phyloP scores from a whole-genome alignment of 2,329 filamentous ascomycete genomes.

The Apiospora sp. region DNA sequence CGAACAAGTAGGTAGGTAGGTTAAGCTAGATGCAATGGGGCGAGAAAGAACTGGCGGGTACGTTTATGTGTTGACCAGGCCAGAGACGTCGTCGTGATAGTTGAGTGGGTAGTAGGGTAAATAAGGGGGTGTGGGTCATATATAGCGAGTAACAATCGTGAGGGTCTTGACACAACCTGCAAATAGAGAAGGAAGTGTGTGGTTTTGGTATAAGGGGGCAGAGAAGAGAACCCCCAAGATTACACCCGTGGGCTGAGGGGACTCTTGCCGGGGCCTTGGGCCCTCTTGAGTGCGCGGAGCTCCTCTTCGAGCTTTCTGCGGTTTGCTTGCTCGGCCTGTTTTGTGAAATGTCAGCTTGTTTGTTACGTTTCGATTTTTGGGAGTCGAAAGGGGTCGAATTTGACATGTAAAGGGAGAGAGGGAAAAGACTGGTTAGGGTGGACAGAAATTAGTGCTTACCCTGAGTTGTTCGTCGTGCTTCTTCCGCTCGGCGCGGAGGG shows the following conservation, averaged over 20 bases:
- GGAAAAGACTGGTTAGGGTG: too few relatives aligned
- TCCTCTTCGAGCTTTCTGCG: conserved; percentile 45
- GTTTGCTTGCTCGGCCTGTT: conserved; percentile 42
- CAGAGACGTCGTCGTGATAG: neutral
- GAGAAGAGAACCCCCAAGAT: neutral
- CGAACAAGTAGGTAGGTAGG: neutral
- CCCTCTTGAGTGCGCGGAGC: conserved; percentile 40
- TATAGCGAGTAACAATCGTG: conserved; percentile 18
- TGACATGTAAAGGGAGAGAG: neutral
- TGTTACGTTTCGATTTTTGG: neutral
- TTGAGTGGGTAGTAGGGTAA: neutral
- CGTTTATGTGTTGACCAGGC: neutral
- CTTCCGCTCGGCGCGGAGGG: conserved; percentile 43
- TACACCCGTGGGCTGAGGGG: conserved; percentile 26
- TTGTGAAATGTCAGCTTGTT: conserved; percentile 31
- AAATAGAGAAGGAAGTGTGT: neutral
- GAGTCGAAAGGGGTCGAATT: neutral
- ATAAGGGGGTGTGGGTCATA: neutral
- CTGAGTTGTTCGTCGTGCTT: conserved; percentile 45
- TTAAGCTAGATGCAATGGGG: neutral
- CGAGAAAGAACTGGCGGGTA: neutral
- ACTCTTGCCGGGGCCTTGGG: conserved; percentile 38
- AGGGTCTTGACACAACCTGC: conserved; percentile 12
- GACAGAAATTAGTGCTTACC: conserved; percentile 35
- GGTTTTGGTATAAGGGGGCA: neutral